These are phyloP conservation scores for Tanacetum coccineum DNA, from an alignment of 129 eudicot genomes.

Conservation along the genomic window DNA sequence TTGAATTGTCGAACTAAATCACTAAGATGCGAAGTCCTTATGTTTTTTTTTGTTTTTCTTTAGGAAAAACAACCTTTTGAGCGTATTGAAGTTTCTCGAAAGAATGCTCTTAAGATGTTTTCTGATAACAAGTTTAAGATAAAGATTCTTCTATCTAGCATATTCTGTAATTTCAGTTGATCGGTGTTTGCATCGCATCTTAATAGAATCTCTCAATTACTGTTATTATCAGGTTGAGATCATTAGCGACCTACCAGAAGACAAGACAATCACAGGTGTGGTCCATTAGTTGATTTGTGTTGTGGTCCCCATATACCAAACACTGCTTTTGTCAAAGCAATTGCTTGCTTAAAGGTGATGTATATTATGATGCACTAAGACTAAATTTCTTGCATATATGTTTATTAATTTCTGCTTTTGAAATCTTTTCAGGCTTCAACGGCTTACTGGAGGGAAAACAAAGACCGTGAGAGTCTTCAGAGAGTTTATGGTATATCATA, in stretches of 20 bases:
- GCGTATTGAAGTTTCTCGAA: constrained; percentile 86
- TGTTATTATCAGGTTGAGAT: constrained; percentile 68
- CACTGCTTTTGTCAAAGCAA: constrained; percentile 87
- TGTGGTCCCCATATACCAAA: constrained; percentile 98
- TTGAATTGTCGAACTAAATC: too few relatives aligned
- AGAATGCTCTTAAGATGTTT: constrained; percentile 86
- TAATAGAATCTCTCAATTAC: constrained; percentile 11
- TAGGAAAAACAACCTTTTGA: constrained; percentile 91
- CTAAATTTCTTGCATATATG: constrained; percentile 10
- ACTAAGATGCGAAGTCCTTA: too few relatives aligned
- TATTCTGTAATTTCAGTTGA: not conserved
- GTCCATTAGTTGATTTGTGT: constrained; percentile 89
- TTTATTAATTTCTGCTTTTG: not conserved
- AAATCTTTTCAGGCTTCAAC: constrained; percentile 72
- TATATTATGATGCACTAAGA: constrained; percentile 1
- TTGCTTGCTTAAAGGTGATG: constrained; percentile 74
- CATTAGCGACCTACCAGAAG: constrained; percentile 82
- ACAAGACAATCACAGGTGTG: constrained; percentile 53
- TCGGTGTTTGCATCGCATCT: constrained; percentile 5
- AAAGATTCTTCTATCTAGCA: not conserved
- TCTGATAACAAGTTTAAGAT: constrained; percentile 91
- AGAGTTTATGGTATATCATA: constrained; percentile 95
- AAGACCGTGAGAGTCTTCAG: constrained; percentile 94
- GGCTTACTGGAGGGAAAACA: constrained; percentile 93
- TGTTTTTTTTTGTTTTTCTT: constrained; percentile 36